Evolutionary conservation across 495 filamentous ascomycete species (phyloP).

Genomic region (Penicillium roqueforti): DNA sequence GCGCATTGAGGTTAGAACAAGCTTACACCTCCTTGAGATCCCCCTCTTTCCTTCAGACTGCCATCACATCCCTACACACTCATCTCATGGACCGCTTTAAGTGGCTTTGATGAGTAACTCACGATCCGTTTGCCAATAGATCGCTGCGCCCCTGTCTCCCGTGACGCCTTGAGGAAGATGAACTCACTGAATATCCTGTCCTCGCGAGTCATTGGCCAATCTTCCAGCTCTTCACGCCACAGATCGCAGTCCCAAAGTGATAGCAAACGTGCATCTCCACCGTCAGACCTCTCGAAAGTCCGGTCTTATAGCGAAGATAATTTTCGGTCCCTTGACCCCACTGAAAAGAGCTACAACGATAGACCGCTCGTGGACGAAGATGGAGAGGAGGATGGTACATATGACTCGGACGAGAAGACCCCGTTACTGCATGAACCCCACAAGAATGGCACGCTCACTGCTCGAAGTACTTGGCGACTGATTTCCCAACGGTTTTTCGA

Average conservation of each 20-base stretch:
- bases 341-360: conserved; percentile 38
- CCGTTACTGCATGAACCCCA: conserved; percentile 49
- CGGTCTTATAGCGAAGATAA: conserved; percentile 47
- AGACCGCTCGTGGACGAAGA: conserved; percentile 27
- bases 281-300: conserved; percentile 41
- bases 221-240: conserved; percentile 49
- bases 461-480: conserved; percentile 45
- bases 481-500: conserved; percentile 45
- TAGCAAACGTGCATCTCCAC: conserved; percentile 41
- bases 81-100: conserved; percentile 15
- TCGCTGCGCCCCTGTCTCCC: conserved; percentile 41
- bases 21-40: conserved; percentile 20
- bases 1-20: conserved; percentile 41
- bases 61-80: conserved; percentile 7
- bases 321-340: conserved; percentile 30
- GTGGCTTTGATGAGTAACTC: conserved; percentile 28
- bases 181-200: conserved; percentile 97
- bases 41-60: conserved; percentile 15
- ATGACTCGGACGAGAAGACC: conserved; percentile 59
- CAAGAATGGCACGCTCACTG: conserved; percentile 53
- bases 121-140: conserved; percentile 26
- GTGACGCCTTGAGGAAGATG: conserved; percentile 70
- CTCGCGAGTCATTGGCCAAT: conserved; percentile 70
- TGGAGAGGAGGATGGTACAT: conserved; percentile 26
- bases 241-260: conserved; percentile 64